Base-by-base conservation (phyloP, 139 green algal genomes). In the Axilococcus clingmanii region DNA sequence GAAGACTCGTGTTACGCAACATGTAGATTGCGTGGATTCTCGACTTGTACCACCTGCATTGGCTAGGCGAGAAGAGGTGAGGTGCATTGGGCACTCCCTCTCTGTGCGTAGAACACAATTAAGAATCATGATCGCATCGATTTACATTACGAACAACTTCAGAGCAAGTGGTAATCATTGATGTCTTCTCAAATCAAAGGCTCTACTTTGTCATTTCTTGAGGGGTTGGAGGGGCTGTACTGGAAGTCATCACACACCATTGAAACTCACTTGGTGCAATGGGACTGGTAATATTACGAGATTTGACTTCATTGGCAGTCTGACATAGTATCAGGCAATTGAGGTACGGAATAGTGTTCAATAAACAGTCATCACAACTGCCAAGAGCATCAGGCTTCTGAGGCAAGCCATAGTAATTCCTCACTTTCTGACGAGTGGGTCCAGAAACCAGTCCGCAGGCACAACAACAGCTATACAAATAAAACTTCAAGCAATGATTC, bases 121-220 rank as follows among this genome's bases (percentile, higher is more conserved):
- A n/a, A n/a, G n/a, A n/a, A n/a, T n/a, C n/a, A n/a, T n/a, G n/a
- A n/a, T n/a, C n/a, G n/a, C n/a, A n/a, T n/a, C n/a, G n/a, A n/a
- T n/a, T n/a, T n/a, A n/a, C n/a, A n/a, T n/a, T n/a, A n/a, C n/a
- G n/a, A n/a, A n/a, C n/a, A n/a, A n/a, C n/a, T n/a, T n/a, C n/a
- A n/a, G n/a, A n/a, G n/a, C n/a, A n/a, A n/a, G n/a, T n/a, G n/a
- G n/a, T n/a, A n/a, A n/a, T n/a, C n/a, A n/a, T n/a, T n/a, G n/a
- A n/a, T n/a, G n/a, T n/a, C n/a, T n/a, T n/a, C n/a, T n/a, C n/a
- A n/a, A n/a, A n/a, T n/a, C n/a, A n/a, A n/a, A n/a, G n/a, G n/a
- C n/a, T n/a, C n/a, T 57, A 57, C 49, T 57, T 57, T 33, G 35
- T n/a, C 49, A 57, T 57, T 0, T 45, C 32, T 17, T 16, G 30